Conservation (phyloP, 2,329 filamentous ascomycete genomes). For the Colletotrichum chlorophyti region DNA sequence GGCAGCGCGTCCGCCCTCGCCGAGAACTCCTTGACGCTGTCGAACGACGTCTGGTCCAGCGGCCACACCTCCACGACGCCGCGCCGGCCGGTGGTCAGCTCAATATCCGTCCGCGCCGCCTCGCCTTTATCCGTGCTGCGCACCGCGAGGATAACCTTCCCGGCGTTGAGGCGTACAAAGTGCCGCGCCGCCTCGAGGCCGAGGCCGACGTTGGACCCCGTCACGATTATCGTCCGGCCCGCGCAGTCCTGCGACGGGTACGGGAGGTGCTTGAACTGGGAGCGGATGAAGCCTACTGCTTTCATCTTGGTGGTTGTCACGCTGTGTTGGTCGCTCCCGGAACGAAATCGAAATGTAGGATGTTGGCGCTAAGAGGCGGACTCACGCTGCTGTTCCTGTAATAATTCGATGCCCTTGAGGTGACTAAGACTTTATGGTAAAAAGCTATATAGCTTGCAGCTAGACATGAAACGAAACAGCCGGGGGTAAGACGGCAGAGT, state of each 20-base stretch:
- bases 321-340: too few species aligned
- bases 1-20: constrained; percentile 35
- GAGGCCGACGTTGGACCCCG: constrained; percentile 50
- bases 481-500: neutral
- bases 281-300: constrained; percentile 18
- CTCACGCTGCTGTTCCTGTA: too few species aligned
- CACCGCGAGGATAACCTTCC: constrained; percentile 50
- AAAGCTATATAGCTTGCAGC: neutral
- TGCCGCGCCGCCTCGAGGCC: constrained; percentile 50
- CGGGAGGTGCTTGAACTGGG: constrained; percentile 37
- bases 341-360: too few species aligned
- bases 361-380: too few species aligned
- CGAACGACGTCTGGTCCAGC: constrained; percentile 45
- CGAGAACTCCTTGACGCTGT: constrained; percentile 42
- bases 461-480: neutral
- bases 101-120: constrained; percentile 44
- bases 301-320: constrained; percentile 5
- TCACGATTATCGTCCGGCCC: constrained; percentile 47
- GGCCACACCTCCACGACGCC: constrained; percentile 49
- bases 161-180: constrained; percentile 45
- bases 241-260: constrained; percentile 40
- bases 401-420: too few species aligned
- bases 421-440: neutral
- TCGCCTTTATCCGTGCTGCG: constrained; percentile 48
- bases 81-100: constrained; percentile 11